phyloP scores from a whole-genome alignment of 257 asterid genomes.

The Datura wrightii region DNA sequence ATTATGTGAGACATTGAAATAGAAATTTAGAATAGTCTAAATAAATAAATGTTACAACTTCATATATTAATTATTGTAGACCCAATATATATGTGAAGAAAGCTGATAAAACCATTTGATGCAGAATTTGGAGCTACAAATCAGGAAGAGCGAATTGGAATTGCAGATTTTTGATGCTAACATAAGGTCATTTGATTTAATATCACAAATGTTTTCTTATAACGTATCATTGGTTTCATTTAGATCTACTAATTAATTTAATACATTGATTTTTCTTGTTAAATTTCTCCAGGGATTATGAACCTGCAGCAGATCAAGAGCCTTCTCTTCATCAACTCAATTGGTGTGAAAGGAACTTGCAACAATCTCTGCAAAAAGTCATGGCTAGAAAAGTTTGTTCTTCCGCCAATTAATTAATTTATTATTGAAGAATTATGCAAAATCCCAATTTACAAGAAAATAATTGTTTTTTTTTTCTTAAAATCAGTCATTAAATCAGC shows the following conservation, averaged over 20 bases:
- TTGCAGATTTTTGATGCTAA: constrained; percentile 53
- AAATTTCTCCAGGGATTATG: constrained; percentile 52
- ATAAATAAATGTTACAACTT: background rate
- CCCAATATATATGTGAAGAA: background rate
- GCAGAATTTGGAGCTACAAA: constrained; percentile 64
- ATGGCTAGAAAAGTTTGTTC: background rate
- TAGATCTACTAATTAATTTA: too few species aligned
- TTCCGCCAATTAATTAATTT: background rate
- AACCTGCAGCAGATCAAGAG: constrained; percentile 45
- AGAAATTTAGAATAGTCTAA: background rate
- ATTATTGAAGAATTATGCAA: background rate
- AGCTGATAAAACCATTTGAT: background rate
- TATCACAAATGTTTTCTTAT: background rate
- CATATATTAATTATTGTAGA: background rate
- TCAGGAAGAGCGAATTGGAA: constrained; percentile 48
- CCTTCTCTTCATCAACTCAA: constrained; percentile 63
- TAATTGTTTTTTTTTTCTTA: background rate
- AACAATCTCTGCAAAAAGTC: constrained; percentile 45
- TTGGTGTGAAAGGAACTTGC: constrained; percentile 69
- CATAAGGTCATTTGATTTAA: constrained; percentile 49
- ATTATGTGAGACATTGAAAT: background rate
- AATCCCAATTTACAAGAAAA: background rate
- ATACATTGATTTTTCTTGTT: too few species aligned
- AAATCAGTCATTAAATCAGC: background rate
- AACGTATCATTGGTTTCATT: too few species aligned